Evolutionary conservation across 345 rosid species (phyloP).

Genomic region (Trapa bicornis): DNA sequence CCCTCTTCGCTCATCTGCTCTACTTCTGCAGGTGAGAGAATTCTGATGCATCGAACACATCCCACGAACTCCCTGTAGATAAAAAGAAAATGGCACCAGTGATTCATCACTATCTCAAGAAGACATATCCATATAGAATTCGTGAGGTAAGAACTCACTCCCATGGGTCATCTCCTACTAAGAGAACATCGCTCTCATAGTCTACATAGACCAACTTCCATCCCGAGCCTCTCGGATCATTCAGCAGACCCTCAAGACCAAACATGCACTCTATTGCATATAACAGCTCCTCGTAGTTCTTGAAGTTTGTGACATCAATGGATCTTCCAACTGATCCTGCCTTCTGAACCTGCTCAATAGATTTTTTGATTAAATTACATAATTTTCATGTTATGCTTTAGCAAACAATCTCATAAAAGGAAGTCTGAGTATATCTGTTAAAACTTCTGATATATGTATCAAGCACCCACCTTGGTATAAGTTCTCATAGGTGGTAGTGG

Average conservation of each 20-base stretch:
- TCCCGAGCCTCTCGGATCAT: slow-evolving; percentile 61
- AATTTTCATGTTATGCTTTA: not conserved
- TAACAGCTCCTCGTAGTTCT: slow-evolving; percentile 68
- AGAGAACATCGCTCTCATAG: slow-evolving; percentile 88
- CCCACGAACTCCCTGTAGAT: slow-evolving; percentile 75
- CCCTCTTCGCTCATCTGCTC: slow-evolving; percentile 99
- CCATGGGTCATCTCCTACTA: slow-evolving; percentile 99
- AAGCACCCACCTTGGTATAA: slow-evolving; percentile 63
- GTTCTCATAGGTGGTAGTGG: slow-evolving; percentile 56
- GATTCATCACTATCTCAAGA: not conserved
- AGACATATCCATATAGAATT: not conserved
- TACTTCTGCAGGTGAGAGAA: slow-evolving; percentile 86
- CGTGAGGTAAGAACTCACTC: slow-evolving; percentile 44
- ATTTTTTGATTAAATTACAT: not conserved
- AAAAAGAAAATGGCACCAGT: not conserved
- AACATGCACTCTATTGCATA: slow-evolving; percentile 88
- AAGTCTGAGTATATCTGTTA: no score
- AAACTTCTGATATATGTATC: not conserved
- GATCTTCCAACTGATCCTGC: slow-evolving; percentile 97
- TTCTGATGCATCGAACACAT: slow-evolving; percentile 93
- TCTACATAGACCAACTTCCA: slow-evolving; percentile 97
- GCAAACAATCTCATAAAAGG: no score
- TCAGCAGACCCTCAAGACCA: slow-evolving; percentile 82
- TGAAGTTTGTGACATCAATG: slow-evolving; percentile 75
- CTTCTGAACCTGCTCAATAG: slow-evolving; percentile 67